Evolutionary conservation across 768 basidiomycete genomes (phyloP).

Genomic region (Serpula lacrymans): DNA sequence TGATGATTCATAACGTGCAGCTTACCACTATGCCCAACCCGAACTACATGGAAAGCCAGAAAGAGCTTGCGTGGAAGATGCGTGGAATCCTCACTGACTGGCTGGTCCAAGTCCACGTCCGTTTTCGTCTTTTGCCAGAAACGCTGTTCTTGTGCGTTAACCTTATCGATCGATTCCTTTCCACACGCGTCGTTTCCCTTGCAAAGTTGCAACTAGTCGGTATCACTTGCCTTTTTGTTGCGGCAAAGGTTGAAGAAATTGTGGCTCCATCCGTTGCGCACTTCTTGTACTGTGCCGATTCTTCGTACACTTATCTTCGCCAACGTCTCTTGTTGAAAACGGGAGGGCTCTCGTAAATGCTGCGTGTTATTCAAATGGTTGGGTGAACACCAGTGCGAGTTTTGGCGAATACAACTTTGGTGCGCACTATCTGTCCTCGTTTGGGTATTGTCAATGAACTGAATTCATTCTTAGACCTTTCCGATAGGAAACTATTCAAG

Average conservation of each 20-base stretch:
- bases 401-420: too few relatives aligned
- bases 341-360: too few relatives aligned
- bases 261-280: slow-evolving; percentile 81
- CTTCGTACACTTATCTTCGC: slow-evolving; percentile 71
- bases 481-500: too few relatives aligned
- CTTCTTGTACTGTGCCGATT: slow-evolving; percentile 77
- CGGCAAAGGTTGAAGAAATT: slow-evolving; percentile 92
- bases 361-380: too few relatives aligned
- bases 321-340: too few relatives aligned
- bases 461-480: too few relatives aligned
- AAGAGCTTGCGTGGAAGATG: slow-evolving; percentile 86
- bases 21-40: slow-evolving; percentile 75
- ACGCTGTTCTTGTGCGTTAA: slow-evolving; percentile 89
- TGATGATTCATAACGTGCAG: slow-evolving; percentile 40
- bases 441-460: too few relatives aligned
- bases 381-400: too few relatives aligned
- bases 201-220: slow-evolving; percentile 91
- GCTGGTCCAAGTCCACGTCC: slow-evolving; percentile 87
- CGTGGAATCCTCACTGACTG: slow-evolving; percentile 88
- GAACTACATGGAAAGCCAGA: slow-evolving; percentile 81
- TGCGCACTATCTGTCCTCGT: too few relatives aligned
- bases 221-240: slow-evolving; percentile 80
- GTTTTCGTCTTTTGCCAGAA: slow-evolving; percentile 84
- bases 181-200: slow-evolving; percentile 69
- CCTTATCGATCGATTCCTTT: slow-evolving; percentile 77